These are phyloP conservation scores for Debaryomyces castellii DNA, from an alignment of 805 yeast genomes.

Conservation along the genomic window DNA sequence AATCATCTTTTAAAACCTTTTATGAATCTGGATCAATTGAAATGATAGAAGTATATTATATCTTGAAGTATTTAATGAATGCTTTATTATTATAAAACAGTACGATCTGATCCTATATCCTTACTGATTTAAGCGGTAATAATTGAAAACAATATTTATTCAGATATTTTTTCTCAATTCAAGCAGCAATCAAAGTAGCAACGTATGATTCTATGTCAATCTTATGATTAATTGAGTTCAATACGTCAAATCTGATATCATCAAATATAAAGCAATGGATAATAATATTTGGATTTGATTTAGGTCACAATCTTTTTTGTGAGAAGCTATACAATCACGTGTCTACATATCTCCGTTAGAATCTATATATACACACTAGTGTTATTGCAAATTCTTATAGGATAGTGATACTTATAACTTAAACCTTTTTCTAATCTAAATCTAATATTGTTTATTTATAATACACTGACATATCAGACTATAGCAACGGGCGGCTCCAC, in stretches of 20 bases:
- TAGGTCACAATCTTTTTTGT: not conserved
- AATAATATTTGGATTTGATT: not conserved
- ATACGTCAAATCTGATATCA: not conserved
- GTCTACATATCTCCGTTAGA: not conserved
- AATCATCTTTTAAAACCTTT: slow-evolving; percentile 10
- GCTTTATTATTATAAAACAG: too few relatives aligned
- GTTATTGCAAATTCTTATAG: too few relatives aligned
- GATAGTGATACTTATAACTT: too few relatives aligned
- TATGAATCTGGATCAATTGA: slow-evolving; percentile 7
- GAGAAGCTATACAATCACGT: not conserved
- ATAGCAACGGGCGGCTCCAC: too few relatives aligned
- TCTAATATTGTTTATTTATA: too few relatives aligned
- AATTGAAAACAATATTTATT: not conserved
- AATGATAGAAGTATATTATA: too few relatives aligned
- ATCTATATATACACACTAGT: too few relatives aligned
- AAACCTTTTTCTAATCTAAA: too few relatives aligned
- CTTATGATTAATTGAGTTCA: not conserved
- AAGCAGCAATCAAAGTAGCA: not conserved
- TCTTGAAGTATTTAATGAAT: too few relatives aligned
- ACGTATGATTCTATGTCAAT: not conserved
- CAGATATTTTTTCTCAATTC: not conserved
- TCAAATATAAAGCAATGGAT: not conserved
- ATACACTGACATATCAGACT: too few relatives aligned
- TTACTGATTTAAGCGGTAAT: not conserved
- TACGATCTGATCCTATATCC: not conserved